phyloP scores from a whole-genome alignment of 2,329 filamentous ascomycete genomes.

The Penicillium aurantiogriseum region DNA sequence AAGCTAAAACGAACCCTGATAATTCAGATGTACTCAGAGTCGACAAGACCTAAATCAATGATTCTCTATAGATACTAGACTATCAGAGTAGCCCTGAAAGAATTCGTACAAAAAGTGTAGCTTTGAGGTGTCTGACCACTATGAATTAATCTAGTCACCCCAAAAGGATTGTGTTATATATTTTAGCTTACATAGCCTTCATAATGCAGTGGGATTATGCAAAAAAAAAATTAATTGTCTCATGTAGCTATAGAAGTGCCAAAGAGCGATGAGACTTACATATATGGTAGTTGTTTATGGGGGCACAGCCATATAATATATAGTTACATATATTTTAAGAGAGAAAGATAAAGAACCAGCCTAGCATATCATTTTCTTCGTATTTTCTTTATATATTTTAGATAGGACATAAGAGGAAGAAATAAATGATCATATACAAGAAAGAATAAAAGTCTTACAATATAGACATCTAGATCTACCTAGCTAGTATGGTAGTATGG shows the following conservation, averaged over 20 bases:
- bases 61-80: background rate
- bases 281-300: no score
- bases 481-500: background rate
- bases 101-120: background rate
- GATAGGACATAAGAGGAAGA: background rate
- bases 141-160: background rate
- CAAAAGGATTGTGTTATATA: background rate
- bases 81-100: background rate
- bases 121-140: background rate
- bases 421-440: background rate
- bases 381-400: no score
- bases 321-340: background rate
- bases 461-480: background rate
- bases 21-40: background rate
- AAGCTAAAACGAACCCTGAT: background rate
- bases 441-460: no score
- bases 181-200: no score
- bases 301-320: background rate
- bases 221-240: background rate
- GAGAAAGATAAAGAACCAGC: no score
- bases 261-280: background rate
- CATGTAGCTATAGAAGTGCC: background rate
- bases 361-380: background rate
- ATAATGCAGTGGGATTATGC: fast-evolving
- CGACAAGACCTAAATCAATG: background rate